phyloP scores from a whole-genome alignment of 805 yeast genomes.

The Yamadazyma phyllophila region DNA sequence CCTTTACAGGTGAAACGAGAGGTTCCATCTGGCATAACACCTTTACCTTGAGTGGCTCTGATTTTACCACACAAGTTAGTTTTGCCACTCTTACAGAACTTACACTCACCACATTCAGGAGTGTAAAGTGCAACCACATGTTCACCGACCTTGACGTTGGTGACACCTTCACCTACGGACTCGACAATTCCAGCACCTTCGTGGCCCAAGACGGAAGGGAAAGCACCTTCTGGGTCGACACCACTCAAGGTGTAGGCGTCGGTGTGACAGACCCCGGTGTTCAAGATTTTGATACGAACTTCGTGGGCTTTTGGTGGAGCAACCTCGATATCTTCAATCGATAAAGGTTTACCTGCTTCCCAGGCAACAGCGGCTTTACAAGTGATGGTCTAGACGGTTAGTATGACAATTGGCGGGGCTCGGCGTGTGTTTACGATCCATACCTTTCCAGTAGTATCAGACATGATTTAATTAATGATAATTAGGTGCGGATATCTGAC shows the following conservation, averaged over 20 bases:
- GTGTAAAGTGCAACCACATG: slow-evolving; percentile 92
- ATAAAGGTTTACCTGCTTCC: slow-evolving; percentile 84
- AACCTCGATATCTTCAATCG: slow-evolving; percentile 85
- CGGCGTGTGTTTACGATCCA: not conserved
- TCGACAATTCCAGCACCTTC: slow-evolving; percentile 99
- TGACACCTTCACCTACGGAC: slow-evolving; percentile 91
- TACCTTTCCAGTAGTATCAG: slow-evolving; percentile 13
- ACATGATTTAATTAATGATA: slow-evolving; percentile 10
- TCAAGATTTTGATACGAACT: slow-evolving; percentile 82
- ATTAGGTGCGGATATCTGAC: no score
- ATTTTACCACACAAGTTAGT: slow-evolving; percentile 95
- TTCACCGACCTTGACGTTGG: slow-evolving; percentile 88
- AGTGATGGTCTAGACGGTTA: slow-evolving; percentile 50
- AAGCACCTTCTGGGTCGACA: slow-evolving; percentile 92
- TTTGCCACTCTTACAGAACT: slow-evolving; percentile 91
- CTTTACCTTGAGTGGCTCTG: slow-evolving; percentile 97
- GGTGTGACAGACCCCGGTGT: slow-evolving; percentile 98
- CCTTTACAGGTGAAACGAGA: slow-evolving; percentile 86
- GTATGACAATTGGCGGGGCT: slow-evolving; percentile 14
- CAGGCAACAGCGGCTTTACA: slow-evolving; percentile 98
- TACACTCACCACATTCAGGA: slow-evolving; percentile 94
- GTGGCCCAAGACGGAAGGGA: slow-evolving; percentile 92
- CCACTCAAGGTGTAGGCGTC: slow-evolving; percentile 97
- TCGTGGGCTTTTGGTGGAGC: slow-evolving; percentile 96
- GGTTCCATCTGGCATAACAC: slow-evolving; percentile 99